phyloP scores from a whole-genome alignment of 495 filamentous ascomycete genomes.

The Trichoderma reesei region DNA sequence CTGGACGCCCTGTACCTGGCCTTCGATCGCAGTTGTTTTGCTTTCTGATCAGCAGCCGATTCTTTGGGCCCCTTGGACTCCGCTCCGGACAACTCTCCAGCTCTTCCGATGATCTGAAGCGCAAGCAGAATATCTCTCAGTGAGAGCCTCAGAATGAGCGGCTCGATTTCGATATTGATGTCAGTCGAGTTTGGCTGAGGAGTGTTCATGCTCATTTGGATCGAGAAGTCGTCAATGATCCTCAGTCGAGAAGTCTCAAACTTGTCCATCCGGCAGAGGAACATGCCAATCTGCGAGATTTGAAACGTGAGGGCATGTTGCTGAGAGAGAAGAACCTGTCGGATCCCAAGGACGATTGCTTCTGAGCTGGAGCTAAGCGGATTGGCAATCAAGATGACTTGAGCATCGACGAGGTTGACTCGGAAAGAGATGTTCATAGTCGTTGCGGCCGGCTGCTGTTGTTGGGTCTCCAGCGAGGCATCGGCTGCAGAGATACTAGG shows the following conservation, averaged over 20 bases:
- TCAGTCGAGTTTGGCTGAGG: slow-evolving; percentile 59
- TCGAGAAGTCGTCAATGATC: slow-evolving; percentile 90
- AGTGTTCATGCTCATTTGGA: slow-evolving; percentile 82
- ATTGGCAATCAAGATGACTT: slow-evolving; percentile 92
- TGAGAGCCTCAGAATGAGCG: slow-evolving; percentile 83
- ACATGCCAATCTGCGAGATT: slow-evolving; percentile 90
- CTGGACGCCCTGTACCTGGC: slow-evolving; percentile 56
- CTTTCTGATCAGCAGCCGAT: slow-evolving; percentile 42
- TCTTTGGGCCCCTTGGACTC: slow-evolving; percentile 30
- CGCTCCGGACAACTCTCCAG: slow-evolving; percentile 69
- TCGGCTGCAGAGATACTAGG: not conserved
- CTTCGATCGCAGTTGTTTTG: slow-evolving; percentile 53
- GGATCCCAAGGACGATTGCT: slow-evolving; percentile 89
- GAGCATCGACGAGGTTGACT: slow-evolving; percentile 88
- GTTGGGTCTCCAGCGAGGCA: slow-evolving; percentile 14
- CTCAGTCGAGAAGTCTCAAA: slow-evolving; percentile 79
- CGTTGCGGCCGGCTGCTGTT: slow-evolving; percentile 21
- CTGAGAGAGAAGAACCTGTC: slow-evolving; percentile 84
- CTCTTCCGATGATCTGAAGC: slow-evolving; percentile 85
- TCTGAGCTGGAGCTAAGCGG: slow-evolving; percentile 82
- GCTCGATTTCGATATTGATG: slow-evolving; percentile 81
- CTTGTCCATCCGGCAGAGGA: slow-evolving; percentile 94
- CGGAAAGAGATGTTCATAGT: slow-evolving; percentile 74
- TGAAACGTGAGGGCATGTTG: slow-evolving; percentile 92
- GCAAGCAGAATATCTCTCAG: slow-evolving; percentile 90